Evolutionary conservation across 768 basidiomycete genomes (phyloP).

Genomic region (Scleroderma citrinum): DNA sequence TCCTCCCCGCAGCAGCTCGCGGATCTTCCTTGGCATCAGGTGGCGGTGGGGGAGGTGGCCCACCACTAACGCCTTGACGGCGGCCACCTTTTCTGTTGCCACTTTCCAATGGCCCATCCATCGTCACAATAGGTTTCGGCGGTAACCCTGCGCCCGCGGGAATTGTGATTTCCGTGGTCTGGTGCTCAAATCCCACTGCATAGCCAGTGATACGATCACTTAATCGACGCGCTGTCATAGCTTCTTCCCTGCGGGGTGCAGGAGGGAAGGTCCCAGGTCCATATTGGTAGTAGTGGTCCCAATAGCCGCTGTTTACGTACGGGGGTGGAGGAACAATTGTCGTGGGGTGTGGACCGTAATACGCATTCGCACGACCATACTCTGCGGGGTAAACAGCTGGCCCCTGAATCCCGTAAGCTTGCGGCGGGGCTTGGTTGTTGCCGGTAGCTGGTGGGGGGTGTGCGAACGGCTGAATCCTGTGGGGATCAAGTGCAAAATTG

Average conservation of each 20-base stretch:
- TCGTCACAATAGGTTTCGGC: conserved; percentile 62
- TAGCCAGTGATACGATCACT: conserved; percentile 80
- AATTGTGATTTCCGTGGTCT: conserved; percentile 35
- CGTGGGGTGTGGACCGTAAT: conserved; percentile 34
- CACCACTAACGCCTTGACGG: conserved; percentile 36
- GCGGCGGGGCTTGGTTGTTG: conserved; percentile 73
- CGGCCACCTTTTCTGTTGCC: conserved; percentile 32
- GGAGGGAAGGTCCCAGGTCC: conserved; percentile 32
- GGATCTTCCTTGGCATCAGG: conserved; percentile 92
- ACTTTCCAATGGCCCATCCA: conserved; percentile 43
- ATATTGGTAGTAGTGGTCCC: conserved; percentile 44
- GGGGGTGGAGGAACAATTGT: conserved; percentile 31
- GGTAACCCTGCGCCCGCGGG: conserved; percentile 72
- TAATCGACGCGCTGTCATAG: conserved; percentile 54
- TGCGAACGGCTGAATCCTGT: conserved; percentile 80
- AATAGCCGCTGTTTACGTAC: conserved; percentile 35
- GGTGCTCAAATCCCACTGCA: conserved; percentile 44
- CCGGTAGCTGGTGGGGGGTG: conserved; percentile 68
- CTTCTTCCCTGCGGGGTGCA: conserved; percentile 49
- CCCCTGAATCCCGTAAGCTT: conserved; percentile 77
- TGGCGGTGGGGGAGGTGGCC: conserved; percentile 72
- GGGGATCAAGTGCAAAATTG: conserved; percentile 94
- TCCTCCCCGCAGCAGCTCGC: conserved; percentile 79
- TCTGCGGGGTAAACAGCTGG: conserved; percentile 46
- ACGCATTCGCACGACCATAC: conserved; percentile 35